These are phyloP conservation scores for Theileria orientalis DNA, from an alignment of 169 alveolate genomes.

Conservation along the genomic window DNA sequence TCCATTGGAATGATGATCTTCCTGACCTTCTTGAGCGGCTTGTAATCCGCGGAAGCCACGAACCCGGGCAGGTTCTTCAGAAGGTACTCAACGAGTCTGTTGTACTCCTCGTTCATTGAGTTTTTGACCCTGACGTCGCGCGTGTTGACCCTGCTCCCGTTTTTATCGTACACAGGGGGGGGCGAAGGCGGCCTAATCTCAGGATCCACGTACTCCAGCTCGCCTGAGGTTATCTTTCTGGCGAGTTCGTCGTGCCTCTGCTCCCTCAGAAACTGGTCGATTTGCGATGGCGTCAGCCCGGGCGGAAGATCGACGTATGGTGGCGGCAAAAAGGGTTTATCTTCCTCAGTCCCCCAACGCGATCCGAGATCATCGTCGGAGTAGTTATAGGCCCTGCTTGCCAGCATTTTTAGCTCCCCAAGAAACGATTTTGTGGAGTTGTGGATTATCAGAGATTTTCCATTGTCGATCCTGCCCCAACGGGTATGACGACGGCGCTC, in stretches of 20 bases:
- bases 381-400: constrained; percentile 55
- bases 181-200: constrained; percentile 91
- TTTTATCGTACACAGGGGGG: constrained; percentile 87
- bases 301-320: constrained; percentile 88
- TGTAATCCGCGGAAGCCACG: constrained; percentile 85
- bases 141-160: constrained; percentile 87
- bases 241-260: constrained; percentile 87
- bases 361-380: constrained; percentile 40
- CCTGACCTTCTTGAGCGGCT: constrained; percentile 83
- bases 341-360: constrained; percentile 77
- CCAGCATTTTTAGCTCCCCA: constrained; percentile 58
- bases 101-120: constrained; percentile 85
- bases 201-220: constrained; percentile 86
- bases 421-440: constrained; percentile 60
- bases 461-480: constrained; percentile 67
- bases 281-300: constrained; percentile 83
- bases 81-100: constrained; percentile 84
- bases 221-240: constrained; percentile 80
- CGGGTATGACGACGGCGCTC: constrained; percentile 49
- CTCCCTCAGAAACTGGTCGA: constrained; percentile 88
- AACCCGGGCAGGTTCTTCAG: constrained; percentile 82
- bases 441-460: constrained; percentile 57
- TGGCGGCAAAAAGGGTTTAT: constrained; percentile 85
- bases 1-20: constrained; percentile 85
- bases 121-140: constrained; percentile 85